Conservation (phyloP, 306 rosid species). For the Medicago lupulina region DNA sequence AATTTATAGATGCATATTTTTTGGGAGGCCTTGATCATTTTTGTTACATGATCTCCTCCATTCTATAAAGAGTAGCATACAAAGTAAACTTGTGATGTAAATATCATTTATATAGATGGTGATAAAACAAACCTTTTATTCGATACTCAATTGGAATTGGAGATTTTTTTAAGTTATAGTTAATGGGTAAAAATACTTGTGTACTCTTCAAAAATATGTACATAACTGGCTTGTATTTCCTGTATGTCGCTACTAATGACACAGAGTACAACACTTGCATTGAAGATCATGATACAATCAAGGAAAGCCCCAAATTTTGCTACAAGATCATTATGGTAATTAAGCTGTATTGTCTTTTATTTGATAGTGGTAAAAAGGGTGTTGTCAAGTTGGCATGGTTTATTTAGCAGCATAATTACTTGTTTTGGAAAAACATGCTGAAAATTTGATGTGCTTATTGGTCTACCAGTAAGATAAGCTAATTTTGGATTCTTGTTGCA, state of each 20-base stretch:
- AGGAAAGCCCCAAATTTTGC: too few relatives aligned
- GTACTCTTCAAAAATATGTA: not conserved
- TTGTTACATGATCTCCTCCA: not conserved
- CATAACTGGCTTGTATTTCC: too few relatives aligned
- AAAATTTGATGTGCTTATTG: too few relatives aligned
- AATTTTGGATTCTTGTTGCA: slow-evolving; percentile 56
- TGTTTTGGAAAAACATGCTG: too few relatives aligned
- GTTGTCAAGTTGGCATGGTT: too few relatives aligned
- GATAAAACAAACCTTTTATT: not conserved
- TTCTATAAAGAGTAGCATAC: not conserved
- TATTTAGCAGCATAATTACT: too few relatives aligned
- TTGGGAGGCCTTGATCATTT: not conserved
- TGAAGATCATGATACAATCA: too few relatives aligned
- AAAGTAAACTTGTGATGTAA: not conserved
- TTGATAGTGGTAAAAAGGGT: too few relatives aligned
- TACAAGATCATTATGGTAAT: too few relatives aligned
- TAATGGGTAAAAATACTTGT: not conserved
- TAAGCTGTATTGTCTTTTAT: too few relatives aligned
- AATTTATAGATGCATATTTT: not conserved
- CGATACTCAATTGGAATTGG: not conserved
- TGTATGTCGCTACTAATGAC: too few relatives aligned
- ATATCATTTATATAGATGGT: not conserved
- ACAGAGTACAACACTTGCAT: too few relatives aligned
- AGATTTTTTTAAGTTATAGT: not conserved
- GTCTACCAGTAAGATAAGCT: slow-evolving; percentile 9